phyloP scores from a whole-genome alignment of 768 basidiomycete genomes.

The Chalciporus sphaerocephalus region DNA sequence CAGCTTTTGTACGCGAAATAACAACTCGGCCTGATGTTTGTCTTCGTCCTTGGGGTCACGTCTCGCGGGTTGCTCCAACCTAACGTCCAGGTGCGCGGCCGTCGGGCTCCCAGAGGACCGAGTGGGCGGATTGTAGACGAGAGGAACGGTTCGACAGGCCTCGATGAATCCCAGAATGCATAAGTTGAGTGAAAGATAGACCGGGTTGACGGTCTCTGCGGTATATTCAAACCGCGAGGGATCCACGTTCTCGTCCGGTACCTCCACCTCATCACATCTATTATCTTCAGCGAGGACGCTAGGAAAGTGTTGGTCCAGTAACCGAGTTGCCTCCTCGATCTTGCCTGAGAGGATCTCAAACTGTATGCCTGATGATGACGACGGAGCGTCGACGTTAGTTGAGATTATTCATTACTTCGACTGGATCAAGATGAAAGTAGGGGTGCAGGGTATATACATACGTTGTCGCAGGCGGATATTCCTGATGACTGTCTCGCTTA shows the following conservation, averaged over 20 bases:
- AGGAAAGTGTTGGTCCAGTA: conserved; percentile 73
- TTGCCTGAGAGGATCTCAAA: conserved; percentile 66
- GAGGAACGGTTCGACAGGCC: conserved; percentile 68
- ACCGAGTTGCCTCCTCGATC: conserved; percentile 64
- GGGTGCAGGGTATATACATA: conserved; percentile 28
- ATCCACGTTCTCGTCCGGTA: conserved; percentile 24
- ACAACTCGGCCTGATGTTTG: conserved; percentile 42
- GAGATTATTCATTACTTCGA: neutral
- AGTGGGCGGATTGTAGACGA: conserved; percentile 37
- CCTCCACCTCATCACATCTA: conserved; percentile 10
- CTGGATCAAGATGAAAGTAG: conserved; percentile 1
- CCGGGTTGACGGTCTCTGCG: conserved; percentile 63
- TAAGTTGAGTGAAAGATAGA: conserved; percentile 77
- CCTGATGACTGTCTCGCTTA: conserved; percentile 39
- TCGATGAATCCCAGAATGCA: conserved; percentile 87
- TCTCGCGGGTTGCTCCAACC: conserved; percentile 7
- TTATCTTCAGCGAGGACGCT: conserved; percentile 47
- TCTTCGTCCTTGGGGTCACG: conserved; percentile 33
- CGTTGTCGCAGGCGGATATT: conserved; percentile 53
- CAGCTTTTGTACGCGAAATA: conserved; percentile 62
- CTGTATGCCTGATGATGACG: conserved; percentile 53
- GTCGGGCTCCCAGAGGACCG: conserved; percentile 6
- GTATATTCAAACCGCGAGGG: conserved; percentile 43
- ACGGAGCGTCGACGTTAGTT: neutral
- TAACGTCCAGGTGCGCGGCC: conserved; percentile 9